Conservation (phyloP, 768 basidiomycete genomes). For the Pluteus cervinus region DNA sequence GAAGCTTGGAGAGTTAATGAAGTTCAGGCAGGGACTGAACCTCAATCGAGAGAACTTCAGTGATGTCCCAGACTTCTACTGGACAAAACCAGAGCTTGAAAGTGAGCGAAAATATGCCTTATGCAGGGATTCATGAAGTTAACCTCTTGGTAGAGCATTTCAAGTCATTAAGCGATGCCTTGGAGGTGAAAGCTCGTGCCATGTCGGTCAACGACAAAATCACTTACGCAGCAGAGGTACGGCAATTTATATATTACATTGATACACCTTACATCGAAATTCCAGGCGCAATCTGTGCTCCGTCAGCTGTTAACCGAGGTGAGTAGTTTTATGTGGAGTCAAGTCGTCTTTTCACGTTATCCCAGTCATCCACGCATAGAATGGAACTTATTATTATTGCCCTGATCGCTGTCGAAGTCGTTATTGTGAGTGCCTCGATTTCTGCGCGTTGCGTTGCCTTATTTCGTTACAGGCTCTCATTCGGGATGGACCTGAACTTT, state of each 20-base stretch:
- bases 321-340: slow-evolving; percentile 6
- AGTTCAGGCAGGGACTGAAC: slow-evolving; percentile 88
- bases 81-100: slow-evolving; percentile 90
- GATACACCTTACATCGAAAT: no score
- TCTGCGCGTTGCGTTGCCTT: slow-evolving; percentile 1
- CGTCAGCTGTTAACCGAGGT: slow-evolving; percentile 88
- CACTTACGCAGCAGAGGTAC: slow-evolving; percentile 84
- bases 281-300: slow-evolving; percentile 85
- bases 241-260: no score
- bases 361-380: slow-evolving; percentile 77
- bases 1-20: slow-evolving; percentile 88
- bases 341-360: slow-evolving; percentile 4
- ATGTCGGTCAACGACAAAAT: slow-evolving; percentile 87
- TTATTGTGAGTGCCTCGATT: slow-evolving; percentile 54
- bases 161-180: slow-evolving; percentile 74
- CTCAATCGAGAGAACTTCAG: slow-evolving; percentile 85
- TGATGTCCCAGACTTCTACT: slow-evolving; percentile 89
- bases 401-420: slow-evolving; percentile 92
- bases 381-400: slow-evolving; percentile 96
- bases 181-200: slow-evolving; percentile 82
- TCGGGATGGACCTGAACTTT: slow-evolving; percentile 73
- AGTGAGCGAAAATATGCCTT: slow-evolving; percentile 32
- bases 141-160: slow-evolving; percentile 56
- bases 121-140: neutral
- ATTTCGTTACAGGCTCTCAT: slow-evolving; percentile 51